A percentile compares a stretch with the other conserved stretches of the same genome.
phyloP scores from a whole-genome alignment of 2,329 filamentous ascomycete species.

The Fonsecaea multimorphosa region DNA sequence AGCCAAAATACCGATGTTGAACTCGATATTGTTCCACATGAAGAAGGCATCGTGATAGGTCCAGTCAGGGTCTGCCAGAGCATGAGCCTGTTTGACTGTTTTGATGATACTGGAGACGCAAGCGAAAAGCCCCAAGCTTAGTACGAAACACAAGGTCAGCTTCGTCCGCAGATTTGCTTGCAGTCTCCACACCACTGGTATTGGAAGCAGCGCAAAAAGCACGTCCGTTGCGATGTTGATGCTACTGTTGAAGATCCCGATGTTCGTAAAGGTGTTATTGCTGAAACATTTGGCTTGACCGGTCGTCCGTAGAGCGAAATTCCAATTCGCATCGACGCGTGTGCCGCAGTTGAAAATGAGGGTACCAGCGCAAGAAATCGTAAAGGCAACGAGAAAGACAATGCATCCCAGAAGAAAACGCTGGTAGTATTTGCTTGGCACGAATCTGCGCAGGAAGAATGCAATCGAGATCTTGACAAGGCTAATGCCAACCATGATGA shows the following conservation, averaged over 20 bases:
- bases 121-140: constrained; percentile 54
- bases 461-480: constrained; percentile 57
- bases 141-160: constrained; percentile 50
- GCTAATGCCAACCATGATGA: constrained; percentile 54
- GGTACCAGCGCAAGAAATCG: constrained; percentile 52
- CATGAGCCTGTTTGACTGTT: constrained; percentile 30
- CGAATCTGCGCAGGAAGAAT: constrained; percentile 54
- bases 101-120: constrained; percentile 54
- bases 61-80: constrained; percentile 30
- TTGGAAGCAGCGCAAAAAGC: constrained; percentile 51
- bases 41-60: constrained; percentile 35
- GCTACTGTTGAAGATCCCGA: constrained; percentile 57
- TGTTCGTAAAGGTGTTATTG: constrained; percentile 48
- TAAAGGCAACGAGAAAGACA: constrained; percentile 52
- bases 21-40: constrained; percentile 47
- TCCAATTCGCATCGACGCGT: constrained; percentile 55
- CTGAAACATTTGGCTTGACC: constrained; percentile 53
- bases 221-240: constrained; percentile 55
- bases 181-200: constrained; percentile 52
- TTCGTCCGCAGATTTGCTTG: constrained; percentile 49
- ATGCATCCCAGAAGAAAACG: constrained; percentile 52
- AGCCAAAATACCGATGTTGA: constrained; percentile 51
- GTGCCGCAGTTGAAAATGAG: constrained; percentile 55
- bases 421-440: constrained; percentile 49
- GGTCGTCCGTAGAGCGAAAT: constrained; percentile 42